Evolutionary conservation across 306 rosid species (phyloP), one percentile per base, ranked within the genome.

Genomic region (cucumber (Cucumis sativus)): DNA sequence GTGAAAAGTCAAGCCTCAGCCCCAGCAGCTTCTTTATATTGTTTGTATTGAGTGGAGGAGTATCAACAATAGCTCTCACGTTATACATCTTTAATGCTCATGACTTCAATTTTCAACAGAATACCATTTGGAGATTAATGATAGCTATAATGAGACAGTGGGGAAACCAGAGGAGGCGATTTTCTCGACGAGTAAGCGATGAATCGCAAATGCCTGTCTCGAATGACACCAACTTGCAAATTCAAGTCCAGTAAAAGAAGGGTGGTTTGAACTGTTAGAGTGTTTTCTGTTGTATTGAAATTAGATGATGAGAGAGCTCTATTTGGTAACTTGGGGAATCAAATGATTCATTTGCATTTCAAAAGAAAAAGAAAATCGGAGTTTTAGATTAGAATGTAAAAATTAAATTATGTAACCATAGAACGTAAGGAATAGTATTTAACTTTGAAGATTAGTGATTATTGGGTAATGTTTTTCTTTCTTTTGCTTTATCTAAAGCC

Each of bases 1-100:
- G 14, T 25, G 78, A 59, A 18, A 68, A 64, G 78, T 33, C 65
- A 21, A 83, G 91, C 59, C 83, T 89, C 4, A 74, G 91, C 62
- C 82, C 83, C 43, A 80, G 28, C 62, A 83, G 87, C 60, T 86
- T 83, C 77, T 74, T 76, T 78, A 79, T 80, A 2, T 75, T 89
- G 1, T 82, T 89, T 64, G 40, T 58, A 8, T 30, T 87, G 17
- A 83, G 89, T 12, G 80, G 70, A 49, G 83, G 84, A 55, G 86
- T 87, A 28, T 87, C 89, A 21, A 86, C 88, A 63, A 45, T 77
- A 35, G 77, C 85, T 28, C 84, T 89, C 33, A 41, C 84, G 41
- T 25, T 80, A 16, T 89, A 81, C 43, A n/a, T 80, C 25, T 18
- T 74, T 43, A 16, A 17, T 10, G 18, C 73, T 74, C n/a, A 33